Conservation (phyloP, 176 grass and related monocot species). For the Cenchrus purpureus region DNA sequence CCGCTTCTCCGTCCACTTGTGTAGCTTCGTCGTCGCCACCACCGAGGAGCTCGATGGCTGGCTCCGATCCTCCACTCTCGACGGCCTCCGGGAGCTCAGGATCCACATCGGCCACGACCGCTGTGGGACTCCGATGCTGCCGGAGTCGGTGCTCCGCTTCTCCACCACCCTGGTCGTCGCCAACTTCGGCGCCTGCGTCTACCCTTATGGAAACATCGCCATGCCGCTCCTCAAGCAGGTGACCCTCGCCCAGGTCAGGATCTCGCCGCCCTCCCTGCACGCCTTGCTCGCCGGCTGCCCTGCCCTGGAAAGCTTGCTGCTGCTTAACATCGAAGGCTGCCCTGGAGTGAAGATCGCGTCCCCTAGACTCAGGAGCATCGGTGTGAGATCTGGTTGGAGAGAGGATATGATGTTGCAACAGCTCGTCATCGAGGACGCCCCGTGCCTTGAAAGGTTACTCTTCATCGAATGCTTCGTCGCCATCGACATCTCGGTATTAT, state of each 20-base stretch:
- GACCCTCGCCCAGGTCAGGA: neutral
- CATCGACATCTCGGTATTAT: neutral
- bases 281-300: neutral
- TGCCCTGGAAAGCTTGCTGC: neutral
- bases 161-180: neutral
- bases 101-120: too few relatives aligned
- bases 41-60: too few relatives aligned
- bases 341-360: neutral
- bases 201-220: neutral
- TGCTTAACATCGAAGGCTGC: neutral
- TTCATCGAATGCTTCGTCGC: too few relatives aligned
- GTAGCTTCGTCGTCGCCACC: too few relatives aligned
- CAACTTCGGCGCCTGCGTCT: neutral
- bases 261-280: neutral
- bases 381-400: neutral
- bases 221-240: neutral
- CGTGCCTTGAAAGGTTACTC: neutral
- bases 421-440: neutral
- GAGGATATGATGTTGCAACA: rapidly evolving
- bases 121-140: too few relatives aligned
- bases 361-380: neutral
- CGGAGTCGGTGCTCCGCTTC: neutral
- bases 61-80: too few relatives aligned
- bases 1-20: too few relatives aligned
- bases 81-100: too few relatives aligned